phyloP scores from a whole-genome alignment of 768 basidiomycete species.

The Daedalea quercina region DNA sequence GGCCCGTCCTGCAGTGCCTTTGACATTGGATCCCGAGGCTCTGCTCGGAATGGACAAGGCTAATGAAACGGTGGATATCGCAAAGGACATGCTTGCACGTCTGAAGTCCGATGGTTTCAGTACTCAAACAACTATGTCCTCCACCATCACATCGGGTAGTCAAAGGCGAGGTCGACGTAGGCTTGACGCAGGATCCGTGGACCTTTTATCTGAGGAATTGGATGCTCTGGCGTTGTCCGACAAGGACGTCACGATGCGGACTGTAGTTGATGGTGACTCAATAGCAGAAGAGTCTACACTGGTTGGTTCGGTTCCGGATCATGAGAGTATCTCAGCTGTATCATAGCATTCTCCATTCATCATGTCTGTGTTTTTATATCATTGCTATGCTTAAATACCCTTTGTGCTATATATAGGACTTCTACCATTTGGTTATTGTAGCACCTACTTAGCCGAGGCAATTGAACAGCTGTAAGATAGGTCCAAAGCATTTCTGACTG shows the following conservation, averaged over 20 bases:
- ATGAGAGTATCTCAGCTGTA: too few relatives aligned
- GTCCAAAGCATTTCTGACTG: too few relatives aligned
- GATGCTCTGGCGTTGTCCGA: not conserved
- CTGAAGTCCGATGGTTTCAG: conserved; percentile 48
- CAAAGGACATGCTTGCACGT: conserved; percentile 69
- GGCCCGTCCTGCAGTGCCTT: conserved; percentile 23
- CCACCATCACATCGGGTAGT: conserved; percentile 11
- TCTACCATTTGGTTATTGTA: too few relatives aligned
- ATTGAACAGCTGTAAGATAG: too few relatives aligned
- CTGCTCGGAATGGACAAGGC: conserved; percentile 22
- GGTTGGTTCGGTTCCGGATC: too few relatives aligned
- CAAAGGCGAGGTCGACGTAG: conserved; percentile 13
- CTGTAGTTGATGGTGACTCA: too few relatives aligned
- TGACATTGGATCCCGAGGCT: conserved; percentile 28
- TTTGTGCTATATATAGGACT: too few relatives aligned
- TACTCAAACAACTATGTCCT: conserved; percentile 14
- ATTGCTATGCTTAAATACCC: too few relatives aligned
- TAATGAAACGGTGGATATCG: conserved; percentile 48
- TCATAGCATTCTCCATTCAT: too few relatives aligned
- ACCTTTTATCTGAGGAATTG: not conserved
- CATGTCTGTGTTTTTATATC: too few relatives aligned
- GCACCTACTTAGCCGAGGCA: too few relatives aligned
- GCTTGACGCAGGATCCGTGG: not conserved
- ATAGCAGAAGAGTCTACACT: too few relatives aligned
- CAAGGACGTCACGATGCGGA: not conserved